Evolutionary conservation across 208 protist species (phyloP), one percentile per base, ranked within the genome.

Genomic region (Leishmania major): DNA sequence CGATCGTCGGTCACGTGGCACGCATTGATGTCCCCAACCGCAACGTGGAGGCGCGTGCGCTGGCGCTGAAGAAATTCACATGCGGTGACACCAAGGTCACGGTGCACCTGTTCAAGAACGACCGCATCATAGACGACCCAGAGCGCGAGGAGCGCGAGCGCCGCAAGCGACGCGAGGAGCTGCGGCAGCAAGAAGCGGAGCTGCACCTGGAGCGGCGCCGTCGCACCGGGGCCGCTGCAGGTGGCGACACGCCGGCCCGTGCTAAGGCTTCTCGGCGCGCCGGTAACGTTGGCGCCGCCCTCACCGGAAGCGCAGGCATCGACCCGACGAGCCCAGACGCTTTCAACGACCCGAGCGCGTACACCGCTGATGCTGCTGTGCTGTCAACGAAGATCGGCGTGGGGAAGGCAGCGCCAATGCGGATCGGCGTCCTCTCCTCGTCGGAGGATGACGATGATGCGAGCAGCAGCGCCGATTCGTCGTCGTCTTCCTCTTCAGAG

Each of bases 71-170:
- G 79, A 84, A 81, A 17, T 98, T 98, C 83, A 90, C 55, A 8
- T 98, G 96, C 84, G 78, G 91, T 3, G 94, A 91, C 25, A 83
- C 89, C 67, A 94, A 91, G 76, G 73, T 79, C 60, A 86, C 78
- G 11, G 89, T 97, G 8, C 89, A 92, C 81, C 88, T 98, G 59
- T 93, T 97, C 77, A 94, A 93, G 79, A 98, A 98, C 81, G 93
- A 98, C 81, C 92, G 94, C 67, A 95, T 98, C 75, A 89, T 97
- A 66, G 94, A 96, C 80, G 89, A 95, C 84, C 90, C 89, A 13
- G 71, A 67, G 3, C 66, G 72, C 13, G 53, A 86, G 78, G 25
- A 67, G 64, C 79, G 78, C 19, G 80, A 84, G 80, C 78, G n/a
- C 10, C 77, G 64, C 6, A 31, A 55, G 25, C 60, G 40, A 31